Conservation (phyloP, 192 early-diverging fungal species). For the Backusella morwellensis region DNA sequence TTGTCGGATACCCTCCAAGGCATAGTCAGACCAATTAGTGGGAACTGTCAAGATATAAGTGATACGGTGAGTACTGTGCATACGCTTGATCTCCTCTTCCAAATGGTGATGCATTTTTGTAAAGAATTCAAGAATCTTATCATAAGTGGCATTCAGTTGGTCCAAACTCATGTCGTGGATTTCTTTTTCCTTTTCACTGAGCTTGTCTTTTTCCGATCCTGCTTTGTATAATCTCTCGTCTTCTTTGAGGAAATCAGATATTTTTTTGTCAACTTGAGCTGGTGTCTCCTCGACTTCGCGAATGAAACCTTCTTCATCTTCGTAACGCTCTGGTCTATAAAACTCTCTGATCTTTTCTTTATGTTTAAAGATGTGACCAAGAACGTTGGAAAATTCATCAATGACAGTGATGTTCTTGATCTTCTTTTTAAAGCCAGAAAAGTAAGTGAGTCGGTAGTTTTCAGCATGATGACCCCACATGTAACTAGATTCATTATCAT, state of each 20-base stretch:
- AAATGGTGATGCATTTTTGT: neutral
- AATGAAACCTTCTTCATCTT: neutral
- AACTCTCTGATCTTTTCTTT: neutral
- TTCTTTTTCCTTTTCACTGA: neutral
- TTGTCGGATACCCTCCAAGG: neutral
- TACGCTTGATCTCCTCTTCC: neutral
- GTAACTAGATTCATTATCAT: neutral
- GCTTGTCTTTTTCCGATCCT: too few relatives aligned
- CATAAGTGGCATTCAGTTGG: neutral
- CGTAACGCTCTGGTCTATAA: neutral
- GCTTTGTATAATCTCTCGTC: neutral
- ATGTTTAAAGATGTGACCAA: neutral
- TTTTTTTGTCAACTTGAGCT: neutral
- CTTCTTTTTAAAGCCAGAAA: slow-evolving; percentile 2
- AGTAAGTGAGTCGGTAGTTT: neutral
- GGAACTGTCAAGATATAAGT: neutral
- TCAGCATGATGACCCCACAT: slow-evolving; percentile 1
- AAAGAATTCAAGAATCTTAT: neutral
- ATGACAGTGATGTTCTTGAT: neutral
- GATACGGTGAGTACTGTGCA: slow-evolving; percentile 1
- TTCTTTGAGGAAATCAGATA: neutral
- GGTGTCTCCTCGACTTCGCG: neutral
- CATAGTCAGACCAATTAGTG: neutral
- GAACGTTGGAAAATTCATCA: neutral
- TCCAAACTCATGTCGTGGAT: neutral